Evolutionary conservation across 345 rosid species (phyloP).

Genomic region (Turritis glabra): DNA sequence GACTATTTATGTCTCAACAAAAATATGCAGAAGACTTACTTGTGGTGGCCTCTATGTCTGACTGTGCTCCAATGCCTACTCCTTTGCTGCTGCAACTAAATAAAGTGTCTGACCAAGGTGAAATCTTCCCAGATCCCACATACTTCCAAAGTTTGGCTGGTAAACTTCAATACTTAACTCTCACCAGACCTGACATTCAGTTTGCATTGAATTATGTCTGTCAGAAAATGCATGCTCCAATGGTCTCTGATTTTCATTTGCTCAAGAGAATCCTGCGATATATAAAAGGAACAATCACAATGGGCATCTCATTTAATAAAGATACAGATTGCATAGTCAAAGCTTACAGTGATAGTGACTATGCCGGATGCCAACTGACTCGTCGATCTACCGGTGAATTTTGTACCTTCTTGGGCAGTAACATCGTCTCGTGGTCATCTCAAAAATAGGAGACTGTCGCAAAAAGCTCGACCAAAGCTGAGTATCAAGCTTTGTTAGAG

Average conservation of each 20-base stretch:
- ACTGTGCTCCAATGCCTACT: not conserved
- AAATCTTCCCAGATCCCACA: not conserved
- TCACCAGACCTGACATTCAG: no score
- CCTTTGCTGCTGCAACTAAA: not conserved
- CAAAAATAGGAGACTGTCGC: not conserved
- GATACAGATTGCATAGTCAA: not conserved
- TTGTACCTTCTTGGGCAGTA: not conserved
- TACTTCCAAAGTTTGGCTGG: not conserved
- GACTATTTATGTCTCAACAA: not conserved
- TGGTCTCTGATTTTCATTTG: not conserved
- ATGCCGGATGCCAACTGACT: not conserved
- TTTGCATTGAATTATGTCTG: no score
- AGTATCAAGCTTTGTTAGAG: not conserved
- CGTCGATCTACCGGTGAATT: not conserved
- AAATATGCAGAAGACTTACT: not conserved
- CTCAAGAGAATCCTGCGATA: not conserved
- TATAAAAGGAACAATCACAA: no score
- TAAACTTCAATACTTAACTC: no score
- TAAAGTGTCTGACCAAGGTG: not conserved
- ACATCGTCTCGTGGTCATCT: not conserved
- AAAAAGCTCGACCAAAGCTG: not conserved
- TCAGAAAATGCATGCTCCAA: not conserved
- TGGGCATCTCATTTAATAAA: not conserved
- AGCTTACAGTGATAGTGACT: not conserved
- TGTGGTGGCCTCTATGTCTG: not conserved